Conservation (phyloP, 202 grass and related monocot genomes). For the Elaeis oleifera region DNA sequence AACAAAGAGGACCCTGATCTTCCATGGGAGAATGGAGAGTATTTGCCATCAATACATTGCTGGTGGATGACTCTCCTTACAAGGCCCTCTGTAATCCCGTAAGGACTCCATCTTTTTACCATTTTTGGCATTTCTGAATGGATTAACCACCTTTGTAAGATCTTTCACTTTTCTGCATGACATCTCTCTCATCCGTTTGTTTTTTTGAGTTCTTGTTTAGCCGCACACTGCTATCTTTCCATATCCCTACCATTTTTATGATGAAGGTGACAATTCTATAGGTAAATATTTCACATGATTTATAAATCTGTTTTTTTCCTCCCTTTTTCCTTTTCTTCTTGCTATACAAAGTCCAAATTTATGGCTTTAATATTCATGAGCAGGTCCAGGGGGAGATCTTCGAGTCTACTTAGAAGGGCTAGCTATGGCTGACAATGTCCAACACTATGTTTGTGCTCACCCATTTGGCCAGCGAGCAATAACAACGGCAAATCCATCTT, state of each 20-base stretch:
- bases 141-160: not conserved
- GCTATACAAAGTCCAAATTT: too few relatives aligned
- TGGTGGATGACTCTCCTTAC: slow-evolving; percentile 96
- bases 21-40: slow-evolving; percentile 73
- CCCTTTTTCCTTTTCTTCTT: too few relatives aligned
- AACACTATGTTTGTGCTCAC: slow-evolving; percentile 51
- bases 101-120: slow-evolving; percentile 26
- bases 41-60: slow-evolving; percentile 76
- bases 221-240: slow-evolving; percentile 82
- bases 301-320: not conserved
- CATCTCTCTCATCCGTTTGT: not conserved
- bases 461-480: slow-evolving; percentile 72
- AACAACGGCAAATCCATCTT: slow-evolving; percentile 35
- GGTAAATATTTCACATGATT: slow-evolving; percentile 34
- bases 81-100: slow-evolving; percentile 89
- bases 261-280: slow-evolving; percentile 52
- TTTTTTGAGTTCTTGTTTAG: slow-evolving; percentile 28
- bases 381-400: slow-evolving; percentile 62
- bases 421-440: slow-evolving; percentile 50
- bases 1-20: slow-evolving; percentile 69
- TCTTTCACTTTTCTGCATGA: too few relatives aligned
- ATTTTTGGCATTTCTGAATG: not conserved
- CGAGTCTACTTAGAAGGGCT: slow-evolving; percentile 68
- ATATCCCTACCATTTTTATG: slow-evolving; percentile 40
- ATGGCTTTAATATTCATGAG: slow-evolving; percentile 14